phyloP scores from a whole-genome alignment of 2,329 filamentous ascomycete genomes.

The Dactylellina leptospora region DNA sequence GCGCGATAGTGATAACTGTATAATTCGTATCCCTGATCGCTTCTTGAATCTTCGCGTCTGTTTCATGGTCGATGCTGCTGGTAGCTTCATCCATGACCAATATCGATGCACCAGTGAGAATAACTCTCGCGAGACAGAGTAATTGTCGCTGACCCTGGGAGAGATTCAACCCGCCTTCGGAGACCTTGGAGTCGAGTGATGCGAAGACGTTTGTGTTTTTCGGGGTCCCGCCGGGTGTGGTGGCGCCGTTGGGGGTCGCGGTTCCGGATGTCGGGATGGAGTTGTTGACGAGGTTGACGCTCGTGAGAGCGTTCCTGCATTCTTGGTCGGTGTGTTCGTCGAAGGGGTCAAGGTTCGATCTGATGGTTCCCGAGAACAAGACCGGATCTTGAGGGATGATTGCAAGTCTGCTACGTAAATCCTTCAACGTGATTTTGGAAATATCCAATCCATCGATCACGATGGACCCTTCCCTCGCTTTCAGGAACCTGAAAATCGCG shows the following conservation, averaged over 20 bases:
- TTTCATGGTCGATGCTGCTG: slow-evolving; percentile 79
- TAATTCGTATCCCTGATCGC: slow-evolving; percentile 73
- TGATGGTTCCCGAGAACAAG: slow-evolving; percentile 79
- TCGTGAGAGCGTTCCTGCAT: slow-evolving; percentile 73
- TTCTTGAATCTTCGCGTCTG: slow-evolving; percentile 76
- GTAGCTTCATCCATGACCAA: slow-evolving; percentile 85
- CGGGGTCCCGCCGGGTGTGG: slow-evolving; percentile 56
- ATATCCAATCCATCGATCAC: slow-evolving; percentile 78
- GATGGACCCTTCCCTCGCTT: slow-evolving; percentile 72
- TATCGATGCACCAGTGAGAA: slow-evolving; percentile 76
- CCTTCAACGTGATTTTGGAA: slow-evolving; percentile 73
- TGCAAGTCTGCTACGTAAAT: slow-evolving; percentile 76
- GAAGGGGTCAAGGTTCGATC: slow-evolving; percentile 80
- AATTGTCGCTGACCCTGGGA: slow-evolving; percentile 81
- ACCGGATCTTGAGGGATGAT: slow-evolving; percentile 87
- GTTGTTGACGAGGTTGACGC: slow-evolving; percentile 73
- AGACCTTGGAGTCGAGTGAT: slow-evolving; percentile 70
- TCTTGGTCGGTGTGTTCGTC: slow-evolving; percentile 74
- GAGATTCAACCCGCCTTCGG: slow-evolving; percentile 77
- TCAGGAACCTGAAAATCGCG: slow-evolving; percentile 79
- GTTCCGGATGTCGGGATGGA: slow-evolving; percentile 59
- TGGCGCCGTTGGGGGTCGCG: slow-evolving; percentile 58
- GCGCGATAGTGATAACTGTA: slow-evolving; percentile 78
- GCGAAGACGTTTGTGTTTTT: slow-evolving; percentile 72
- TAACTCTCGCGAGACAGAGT: slow-evolving; percentile 76